Percentiles rank a stretch among this genome's conserved stretches.
Conservation (phyloP, 192 early-diverging fungal species). For the Mycoemilia scoparia region DNA sequence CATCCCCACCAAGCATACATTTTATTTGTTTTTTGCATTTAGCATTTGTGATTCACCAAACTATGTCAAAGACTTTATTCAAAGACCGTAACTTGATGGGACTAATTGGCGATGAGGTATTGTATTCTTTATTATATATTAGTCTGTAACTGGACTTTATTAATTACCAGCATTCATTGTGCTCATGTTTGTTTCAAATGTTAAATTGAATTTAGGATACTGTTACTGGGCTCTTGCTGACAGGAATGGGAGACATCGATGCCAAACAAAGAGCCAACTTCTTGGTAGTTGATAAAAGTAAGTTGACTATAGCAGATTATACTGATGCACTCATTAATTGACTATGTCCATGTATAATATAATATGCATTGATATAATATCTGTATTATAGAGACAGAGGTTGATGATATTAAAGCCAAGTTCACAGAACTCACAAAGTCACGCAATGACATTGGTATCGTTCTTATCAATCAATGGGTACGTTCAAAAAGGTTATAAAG, state of each 20-base stretch:
- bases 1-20: no score
- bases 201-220: slow-evolving; percentile 39
- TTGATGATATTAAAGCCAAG: slow-evolving; percentile 50
- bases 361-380: neutral
- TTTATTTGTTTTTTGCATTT: no score
- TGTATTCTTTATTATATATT: neutral
- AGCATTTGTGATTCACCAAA: no score
- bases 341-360: neutral
- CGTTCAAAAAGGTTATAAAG: slow-evolving; percentile 7
- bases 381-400: slow-evolving; percentile 47
- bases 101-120: slow-evolving; percentile 28
- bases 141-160: no score
- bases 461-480: slow-evolving; percentile 95
- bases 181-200: neutral
- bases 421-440: slow-evolving; percentile 69
- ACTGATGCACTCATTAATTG: neutral
- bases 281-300: slow-evolving; percentile 86
- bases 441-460: slow-evolving; percentile 92
- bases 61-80: slow-evolving; percentile 11
- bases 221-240: slow-evolving; percentile 92
- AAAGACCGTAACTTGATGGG: slow-evolving; percentile 27
- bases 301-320: slow-evolving; percentile 3
- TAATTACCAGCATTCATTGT: neutral
- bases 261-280: slow-evolving; percentile 88
- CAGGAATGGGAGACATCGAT: slow-evolving; percentile 91